Percentiles rank a stretch among this genome's conserved stretches.
phyloP scores from a whole-genome alignment of 169 alveolate species.

The Ichthyophthirius multifiliis region DNA sequence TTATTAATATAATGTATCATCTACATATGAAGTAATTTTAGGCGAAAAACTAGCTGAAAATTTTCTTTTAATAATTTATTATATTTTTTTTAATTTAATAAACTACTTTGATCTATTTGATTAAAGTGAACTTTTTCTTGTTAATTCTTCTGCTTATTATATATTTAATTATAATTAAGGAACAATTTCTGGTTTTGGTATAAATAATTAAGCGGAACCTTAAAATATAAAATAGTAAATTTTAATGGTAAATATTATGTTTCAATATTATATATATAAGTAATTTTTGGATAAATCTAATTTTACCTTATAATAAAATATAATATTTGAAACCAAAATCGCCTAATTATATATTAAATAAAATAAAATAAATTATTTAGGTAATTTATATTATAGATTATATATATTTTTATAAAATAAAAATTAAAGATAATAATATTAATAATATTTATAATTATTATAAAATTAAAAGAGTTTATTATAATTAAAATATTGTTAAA shows the following conservation, averaged over 20 bases:
- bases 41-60: background rate
- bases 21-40: too few species aligned
- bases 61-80: too few species aligned
- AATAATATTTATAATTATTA: too few species aligned
- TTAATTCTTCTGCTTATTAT: background rate
- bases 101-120: background rate
- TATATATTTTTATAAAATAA: too few species aligned
- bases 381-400: too few species aligned
- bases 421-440: too few species aligned
- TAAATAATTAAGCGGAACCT: background rate
- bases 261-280: background rate
- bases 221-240: background rate
- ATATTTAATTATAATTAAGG: background rate
- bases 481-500: too few species aligned
- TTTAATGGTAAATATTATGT: background rate
- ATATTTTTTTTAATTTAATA: too few species aligned
- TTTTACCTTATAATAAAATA: background rate
- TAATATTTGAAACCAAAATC: conserved; percentile 2
- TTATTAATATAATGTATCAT: background rate
- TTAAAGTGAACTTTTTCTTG: background rate
- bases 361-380: background rate
- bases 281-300: background rate
- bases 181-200: conserved; percentile 4
- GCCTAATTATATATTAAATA: too few species aligned
- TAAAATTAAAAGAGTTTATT: too few species aligned